Evolutionary conservation across 768 basidiomycete species (phyloP).

Genomic region (Floccularia luteovirens): DNA sequence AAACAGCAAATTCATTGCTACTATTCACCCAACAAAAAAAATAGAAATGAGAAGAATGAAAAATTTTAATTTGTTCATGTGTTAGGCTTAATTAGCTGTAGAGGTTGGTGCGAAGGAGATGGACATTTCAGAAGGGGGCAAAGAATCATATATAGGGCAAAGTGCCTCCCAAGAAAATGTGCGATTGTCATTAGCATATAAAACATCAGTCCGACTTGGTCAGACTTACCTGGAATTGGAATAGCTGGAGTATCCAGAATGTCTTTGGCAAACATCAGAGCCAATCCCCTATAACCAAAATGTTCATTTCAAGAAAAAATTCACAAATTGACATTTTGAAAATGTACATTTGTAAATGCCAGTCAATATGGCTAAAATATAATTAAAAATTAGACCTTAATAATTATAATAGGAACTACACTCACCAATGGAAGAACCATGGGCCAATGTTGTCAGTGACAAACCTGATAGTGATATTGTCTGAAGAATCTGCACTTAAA

Average conservation of each 20-base stretch:
- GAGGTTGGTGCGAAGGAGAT: not conserved
- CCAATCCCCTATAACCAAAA: slow-evolving; percentile 16
- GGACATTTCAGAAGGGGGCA: not conserved
- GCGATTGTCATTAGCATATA: not conserved
- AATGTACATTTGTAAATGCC: slow-evolving; percentile 30
- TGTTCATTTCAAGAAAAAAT: not conserved
- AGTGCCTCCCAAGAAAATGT: slow-evolving; percentile 2
- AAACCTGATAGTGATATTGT: slow-evolving; percentile 49
- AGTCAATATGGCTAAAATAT: slow-evolving; percentile 28
- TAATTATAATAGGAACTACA: slow-evolving; percentile 22
- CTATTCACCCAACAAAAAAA: too few species aligned
- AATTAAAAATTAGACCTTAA: not conserved
- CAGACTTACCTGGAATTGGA: slow-evolving; percentile 15
- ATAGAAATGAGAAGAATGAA: too few species aligned
- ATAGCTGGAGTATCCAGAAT: slow-evolving; percentile 9
- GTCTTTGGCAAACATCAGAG: slow-evolving; percentile 27
- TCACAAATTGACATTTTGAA: not conserved
- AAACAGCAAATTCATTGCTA: too few species aligned
- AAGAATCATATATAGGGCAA: not conserved
- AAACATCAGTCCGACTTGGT: not conserved
- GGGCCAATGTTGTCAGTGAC: slow-evolving; percentile 44
- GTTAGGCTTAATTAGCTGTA: too few species aligned
- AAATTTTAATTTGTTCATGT: too few species aligned
- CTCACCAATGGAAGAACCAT: slow-evolving; percentile 31
- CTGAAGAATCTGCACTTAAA: slow-evolving; percentile 19